Percentiles rank a stretch among this genome's conserved stretches.
phyloP scores from a whole-genome alignment of 768 basidiomycete species.

The Termitomyces sp. region DNA sequence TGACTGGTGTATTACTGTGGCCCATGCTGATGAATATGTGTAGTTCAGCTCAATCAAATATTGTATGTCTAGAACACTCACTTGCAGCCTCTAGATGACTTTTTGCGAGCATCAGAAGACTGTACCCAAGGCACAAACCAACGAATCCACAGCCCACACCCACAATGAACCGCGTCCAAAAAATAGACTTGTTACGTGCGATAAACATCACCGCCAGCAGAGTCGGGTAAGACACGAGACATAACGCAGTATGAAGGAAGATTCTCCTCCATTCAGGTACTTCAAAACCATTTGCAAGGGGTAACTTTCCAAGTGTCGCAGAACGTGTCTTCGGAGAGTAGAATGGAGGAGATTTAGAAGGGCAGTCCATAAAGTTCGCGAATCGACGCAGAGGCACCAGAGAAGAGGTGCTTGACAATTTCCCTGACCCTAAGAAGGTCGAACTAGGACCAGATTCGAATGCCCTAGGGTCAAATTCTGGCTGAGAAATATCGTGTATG shows the following conservation, averaged over 20 bases:
- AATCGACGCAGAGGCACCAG: constrained; percentile 1
- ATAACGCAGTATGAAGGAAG: constrained; percentile 23
- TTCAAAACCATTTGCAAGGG: constrained; percentile 25
- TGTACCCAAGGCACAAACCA: constrained; percentile 27
- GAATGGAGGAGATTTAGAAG: constrained; percentile 6
- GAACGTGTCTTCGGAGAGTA: constrained; percentile 9
- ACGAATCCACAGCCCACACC: constrained; percentile 27
- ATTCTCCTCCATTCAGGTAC: constrained; percentile 27
- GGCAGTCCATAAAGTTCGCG: background rate
- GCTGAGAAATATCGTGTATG: constrained; percentile 3
- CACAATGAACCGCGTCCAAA: constrained; percentile 35
- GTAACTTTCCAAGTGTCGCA: constrained; percentile 15
- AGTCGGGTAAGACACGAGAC: constrained; percentile 27
- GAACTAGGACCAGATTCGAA: background rate
- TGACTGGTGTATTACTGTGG: constrained; percentile 38
- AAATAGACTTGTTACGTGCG: constrained; percentile 25
- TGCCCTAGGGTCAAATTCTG: constrained; percentile 10
- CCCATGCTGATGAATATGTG: constrained; percentile 28
- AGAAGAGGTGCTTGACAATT: background rate
- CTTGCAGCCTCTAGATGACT: constrained; percentile 31
- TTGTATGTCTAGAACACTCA: constrained; percentile 14
- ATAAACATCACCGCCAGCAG: constrained; percentile 24
- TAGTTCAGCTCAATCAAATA: background rate
- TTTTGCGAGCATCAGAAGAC: constrained; percentile 22
- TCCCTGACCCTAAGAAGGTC: background rate